phyloP scores from a whole-genome alignment of 371 early-diverging fungal genomes.

The Circinella umbellata region DNA sequence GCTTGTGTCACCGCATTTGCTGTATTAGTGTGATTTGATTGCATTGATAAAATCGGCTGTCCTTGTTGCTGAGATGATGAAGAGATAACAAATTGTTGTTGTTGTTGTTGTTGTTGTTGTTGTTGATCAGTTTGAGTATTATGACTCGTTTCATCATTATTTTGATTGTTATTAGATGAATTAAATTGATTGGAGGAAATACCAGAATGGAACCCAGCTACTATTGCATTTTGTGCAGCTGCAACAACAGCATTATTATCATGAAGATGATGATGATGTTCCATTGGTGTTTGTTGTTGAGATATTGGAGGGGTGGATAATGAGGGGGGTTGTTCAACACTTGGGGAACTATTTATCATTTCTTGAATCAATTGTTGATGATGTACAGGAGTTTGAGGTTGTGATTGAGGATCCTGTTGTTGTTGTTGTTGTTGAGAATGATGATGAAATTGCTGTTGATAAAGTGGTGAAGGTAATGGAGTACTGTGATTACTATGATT shows the following conservation, averaged over 20 bases:
- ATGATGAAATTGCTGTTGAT: constrained; percentile 3
- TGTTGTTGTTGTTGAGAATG: not conserved
- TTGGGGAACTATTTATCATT: constrained; percentile 4
- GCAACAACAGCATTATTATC: not conserved
- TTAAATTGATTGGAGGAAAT: not conserved
- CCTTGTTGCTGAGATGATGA: too few species aligned
- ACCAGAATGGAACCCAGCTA: not conserved
- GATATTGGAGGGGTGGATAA: not conserved
- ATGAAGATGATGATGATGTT: not conserved
- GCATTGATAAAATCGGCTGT: too few species aligned
- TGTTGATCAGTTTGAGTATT: not conserved
- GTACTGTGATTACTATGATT: not conserved
- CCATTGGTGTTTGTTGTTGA: not conserved
- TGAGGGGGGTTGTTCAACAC: not conserved
- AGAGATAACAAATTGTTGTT: too few species aligned
- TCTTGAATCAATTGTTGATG: constrained; percentile 4
- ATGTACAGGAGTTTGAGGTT: not conserved
- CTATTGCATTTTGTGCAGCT: not conserved
- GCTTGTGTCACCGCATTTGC: not conserved
- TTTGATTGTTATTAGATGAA: not conserved
- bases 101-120: not conserved
- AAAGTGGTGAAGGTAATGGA: constrained; percentile 2
- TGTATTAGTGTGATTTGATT: too few species aligned
- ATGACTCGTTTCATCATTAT: too few species aligned
- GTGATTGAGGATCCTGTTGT: not conserved